A percentile compares a stretch with the other conserved stretches of the same genome.
Evolutionary conservation across 2,329 filamentous ascomycete species (phyloP).

Genomic region (Diaporthe ilicicola): DNA sequence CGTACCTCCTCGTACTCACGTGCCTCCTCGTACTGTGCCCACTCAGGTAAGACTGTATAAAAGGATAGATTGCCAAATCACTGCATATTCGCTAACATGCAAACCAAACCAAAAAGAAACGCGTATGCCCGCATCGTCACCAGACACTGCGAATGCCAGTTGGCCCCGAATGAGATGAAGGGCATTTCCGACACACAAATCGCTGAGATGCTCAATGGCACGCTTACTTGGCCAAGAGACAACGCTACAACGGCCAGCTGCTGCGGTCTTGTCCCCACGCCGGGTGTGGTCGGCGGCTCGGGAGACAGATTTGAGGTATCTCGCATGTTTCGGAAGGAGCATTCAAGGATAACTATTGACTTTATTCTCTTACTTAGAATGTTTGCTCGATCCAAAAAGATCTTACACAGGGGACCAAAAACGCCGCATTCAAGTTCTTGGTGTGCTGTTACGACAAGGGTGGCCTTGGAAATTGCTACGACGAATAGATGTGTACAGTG

Average conservation of each 20-base stretch:
- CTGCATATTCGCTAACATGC: background rate
- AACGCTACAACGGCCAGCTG: background rate
- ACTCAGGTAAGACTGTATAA: background rate
- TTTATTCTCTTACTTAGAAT: background rate
- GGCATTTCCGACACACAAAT: background rate
- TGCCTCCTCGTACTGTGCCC: background rate
- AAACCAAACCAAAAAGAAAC: background rate
- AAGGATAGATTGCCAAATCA: fast-evolving
- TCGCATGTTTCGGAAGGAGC: fast-evolving
- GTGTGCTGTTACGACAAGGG: background rate
- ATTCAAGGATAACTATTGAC: background rate
- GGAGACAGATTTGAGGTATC: background rate
- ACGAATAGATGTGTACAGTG: background rate
- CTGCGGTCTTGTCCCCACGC: background rate
- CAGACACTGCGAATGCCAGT: conserved; percentile 13
- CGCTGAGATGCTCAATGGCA: background rate
- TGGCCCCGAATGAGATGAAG: background rate
- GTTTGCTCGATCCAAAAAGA: background rate
- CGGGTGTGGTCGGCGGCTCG: background rate
- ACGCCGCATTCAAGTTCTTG: conserved; percentile 3
- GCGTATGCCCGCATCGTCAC: background rate
- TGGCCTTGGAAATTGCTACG: background rate
- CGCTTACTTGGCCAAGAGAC: background rate
- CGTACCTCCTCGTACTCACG: fast-evolving
- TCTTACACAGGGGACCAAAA: background rate